Evolutionary conservation across 768 basidiomycete genomes (phyloP).

Genomic region (Lentinula detonsa): DNA sequence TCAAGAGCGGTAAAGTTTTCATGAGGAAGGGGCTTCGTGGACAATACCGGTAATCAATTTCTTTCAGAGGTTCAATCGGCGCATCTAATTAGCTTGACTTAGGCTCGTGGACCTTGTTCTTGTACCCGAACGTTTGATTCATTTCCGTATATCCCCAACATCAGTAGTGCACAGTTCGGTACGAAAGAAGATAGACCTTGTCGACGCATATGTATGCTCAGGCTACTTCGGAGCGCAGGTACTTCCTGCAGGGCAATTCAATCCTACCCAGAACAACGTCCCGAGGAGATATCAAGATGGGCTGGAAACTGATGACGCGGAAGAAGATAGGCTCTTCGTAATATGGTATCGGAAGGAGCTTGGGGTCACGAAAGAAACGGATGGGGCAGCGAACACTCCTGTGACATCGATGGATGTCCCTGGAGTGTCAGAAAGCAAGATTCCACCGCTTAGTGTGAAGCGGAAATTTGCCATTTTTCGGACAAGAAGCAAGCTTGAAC

Average conservation of each 20-base stretch:
- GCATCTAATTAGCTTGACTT: conserved; percentile 15
- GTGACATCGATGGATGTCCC: neutral
- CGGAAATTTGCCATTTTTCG: conserved; percentile 61
- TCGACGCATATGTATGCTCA: conserved; percentile 82
- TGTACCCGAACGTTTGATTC: conserved; percentile 66
- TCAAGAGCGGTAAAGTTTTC: conserved; percentile 69
- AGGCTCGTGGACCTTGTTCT: conserved; percentile 70
- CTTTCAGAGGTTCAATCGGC: neutral
- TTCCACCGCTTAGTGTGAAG: conserved; percentile 52
- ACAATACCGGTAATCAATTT: conserved; percentile 63
- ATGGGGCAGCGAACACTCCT: neutral
- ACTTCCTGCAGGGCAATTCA: conserved; percentile 59
- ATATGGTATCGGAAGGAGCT: conserved; percentile 50
- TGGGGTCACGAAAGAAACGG: conserved; percentile 8
- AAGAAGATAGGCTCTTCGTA: conserved; percentile 85
- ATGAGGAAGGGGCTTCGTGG: conserved; percentile 65
- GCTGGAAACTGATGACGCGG: conserved; percentile 78
- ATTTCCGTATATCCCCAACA: conserved; percentile 58
- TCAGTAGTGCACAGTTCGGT: conserved; percentile 53
- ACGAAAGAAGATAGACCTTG: conserved; percentile 45
- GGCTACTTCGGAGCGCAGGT: conserved; percentile 73
- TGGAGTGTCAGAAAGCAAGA: neutral
- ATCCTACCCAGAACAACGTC: conserved; percentile 39
- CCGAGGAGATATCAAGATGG: conserved; percentile 87
- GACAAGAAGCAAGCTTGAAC: conserved; percentile 78